A percentile compares a stretch with the other conserved stretches of the same genome.
phyloP scores from a whole-genome alignment of 352 stramenopile species.

The Phytophthora litchii region DNA sequence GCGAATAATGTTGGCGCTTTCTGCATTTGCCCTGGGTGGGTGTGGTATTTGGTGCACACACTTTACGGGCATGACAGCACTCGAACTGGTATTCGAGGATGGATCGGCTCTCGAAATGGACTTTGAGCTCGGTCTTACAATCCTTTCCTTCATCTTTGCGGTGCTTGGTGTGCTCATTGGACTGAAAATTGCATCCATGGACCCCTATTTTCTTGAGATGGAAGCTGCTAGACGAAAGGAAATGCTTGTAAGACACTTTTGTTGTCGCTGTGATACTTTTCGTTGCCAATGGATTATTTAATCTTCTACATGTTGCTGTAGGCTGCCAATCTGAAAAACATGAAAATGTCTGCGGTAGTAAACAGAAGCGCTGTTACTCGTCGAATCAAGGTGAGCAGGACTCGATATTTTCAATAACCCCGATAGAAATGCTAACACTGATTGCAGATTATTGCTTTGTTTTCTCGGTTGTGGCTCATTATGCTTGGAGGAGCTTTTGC shows the following conservation, averaged over 20 bases:
- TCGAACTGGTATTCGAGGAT: constrained; percentile 41
- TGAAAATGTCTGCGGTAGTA: constrained; percentile 47
- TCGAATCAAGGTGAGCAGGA: constrained; percentile 33
- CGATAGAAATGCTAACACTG: background rate
- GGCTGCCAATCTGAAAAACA: constrained; percentile 40
- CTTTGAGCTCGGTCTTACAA: constrained; percentile 60
- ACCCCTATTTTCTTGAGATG: constrained; percentile 71
- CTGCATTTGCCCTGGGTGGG: constrained; percentile 48
- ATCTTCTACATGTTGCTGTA: constrained; percentile 1
- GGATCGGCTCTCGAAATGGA: constrained; percentile 43
- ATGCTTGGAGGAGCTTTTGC: constrained; percentile 56
- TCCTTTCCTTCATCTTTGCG: constrained; percentile 59
- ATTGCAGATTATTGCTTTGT: constrained; percentile 56
- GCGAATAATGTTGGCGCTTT: constrained; percentile 43
- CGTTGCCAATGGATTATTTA: background rate
- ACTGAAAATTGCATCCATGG: constrained; percentile 55
- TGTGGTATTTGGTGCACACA: constrained; percentile 74
- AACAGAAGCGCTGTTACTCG: constrained; percentile 38
- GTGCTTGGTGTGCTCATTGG: constrained; percentile 58
- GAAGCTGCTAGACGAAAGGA: constrained; percentile 51
- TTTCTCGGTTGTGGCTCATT: constrained; percentile 62
- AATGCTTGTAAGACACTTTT: constrained; percentile 35
- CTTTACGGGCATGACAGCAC: constrained; percentile 71
- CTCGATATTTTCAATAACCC: background rate
- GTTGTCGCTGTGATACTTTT: background rate